A percentile compares a stretch with the other conserved stretches of the same genome.
phyloP scores from a whole-genome alignment of 2,329 filamentous ascomycete genomes.

The Colletotrichum lupini region DNA sequence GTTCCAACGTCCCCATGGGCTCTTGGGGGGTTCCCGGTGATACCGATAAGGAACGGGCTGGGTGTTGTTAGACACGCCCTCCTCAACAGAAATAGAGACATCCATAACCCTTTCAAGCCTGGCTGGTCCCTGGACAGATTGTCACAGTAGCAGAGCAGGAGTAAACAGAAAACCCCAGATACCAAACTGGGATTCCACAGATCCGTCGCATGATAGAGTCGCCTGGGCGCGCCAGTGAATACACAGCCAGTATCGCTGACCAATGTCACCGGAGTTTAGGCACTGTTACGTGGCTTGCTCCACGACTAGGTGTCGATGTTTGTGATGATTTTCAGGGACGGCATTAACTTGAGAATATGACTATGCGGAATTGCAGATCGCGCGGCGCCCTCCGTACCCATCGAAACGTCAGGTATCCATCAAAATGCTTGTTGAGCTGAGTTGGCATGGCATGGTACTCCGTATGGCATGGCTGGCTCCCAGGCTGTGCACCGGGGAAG shows the following conservation, averaged over 20 bases:
- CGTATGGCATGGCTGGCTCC: neutral
- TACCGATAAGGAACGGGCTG: constrained; percentile 27
- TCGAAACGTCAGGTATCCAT: neutral
- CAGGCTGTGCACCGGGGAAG: neutral
- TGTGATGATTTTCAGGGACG: neutral
- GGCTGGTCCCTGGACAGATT: neutral
- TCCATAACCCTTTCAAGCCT: neutral
- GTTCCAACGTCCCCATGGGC: constrained; percentile 10
- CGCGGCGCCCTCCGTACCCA: neutral
- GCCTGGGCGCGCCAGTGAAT: neutral
- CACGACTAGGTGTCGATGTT: neutral
- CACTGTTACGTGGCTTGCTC: constrained; percentile 7
- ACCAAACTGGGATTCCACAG: neutral
- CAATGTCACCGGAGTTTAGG: neutral
- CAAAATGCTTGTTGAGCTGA: constrained; percentile 31
- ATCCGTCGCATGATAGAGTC: neutral
- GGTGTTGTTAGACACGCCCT: neutral
- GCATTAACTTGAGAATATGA: neutral
- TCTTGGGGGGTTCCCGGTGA: neutral
- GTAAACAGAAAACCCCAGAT: neutral
- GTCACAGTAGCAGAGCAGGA: neutral
- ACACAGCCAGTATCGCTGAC: neutral
- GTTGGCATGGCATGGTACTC: neutral
- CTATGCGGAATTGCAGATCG: neutral
- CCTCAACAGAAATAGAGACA: constrained; percentile 27